A percentile compares a stretch with the other conserved stretches of the same genome.
phyloP scores from a whole-genome alignment of 345 rosid species.

The Erysimum cheiranthoides region DNA sequence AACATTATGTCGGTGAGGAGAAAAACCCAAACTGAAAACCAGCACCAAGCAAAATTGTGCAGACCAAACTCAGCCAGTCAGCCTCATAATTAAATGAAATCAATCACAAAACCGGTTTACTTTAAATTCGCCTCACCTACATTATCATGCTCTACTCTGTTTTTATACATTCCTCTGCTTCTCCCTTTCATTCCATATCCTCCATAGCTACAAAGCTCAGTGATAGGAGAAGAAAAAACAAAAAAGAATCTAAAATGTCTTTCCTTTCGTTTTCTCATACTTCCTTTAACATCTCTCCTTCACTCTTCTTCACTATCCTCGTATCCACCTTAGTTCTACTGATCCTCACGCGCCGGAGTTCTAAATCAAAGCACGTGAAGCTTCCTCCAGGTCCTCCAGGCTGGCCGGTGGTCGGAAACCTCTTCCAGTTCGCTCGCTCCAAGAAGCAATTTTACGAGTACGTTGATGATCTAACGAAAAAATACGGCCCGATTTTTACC shows the following conservation, averaged over 20 bases:
- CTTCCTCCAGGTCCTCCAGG: constrained; percentile 95
- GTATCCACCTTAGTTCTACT: constrained; percentile 47
- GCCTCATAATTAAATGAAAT: constrained; percentile 26
- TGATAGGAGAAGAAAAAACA: neutral
- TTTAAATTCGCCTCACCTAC: constrained; percentile 39
- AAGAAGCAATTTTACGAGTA: constrained; percentile 74
- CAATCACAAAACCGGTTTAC: constrained; percentile 11
- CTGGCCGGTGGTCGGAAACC: constrained; percentile 92
- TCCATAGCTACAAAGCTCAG: constrained; percentile 25
- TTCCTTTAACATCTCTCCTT: constrained; percentile 23
- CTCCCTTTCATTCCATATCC: constrained; percentile 22
- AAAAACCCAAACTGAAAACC: too few relatives aligned
- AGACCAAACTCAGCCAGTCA: constrained; percentile 33
- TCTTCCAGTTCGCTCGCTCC: constrained; percentile 77
- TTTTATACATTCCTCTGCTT: constrained; percentile 32
- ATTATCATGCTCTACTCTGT: constrained; percentile 43
- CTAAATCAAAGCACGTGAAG: constrained; percentile 46
- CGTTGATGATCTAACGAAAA: constrained; percentile 52
- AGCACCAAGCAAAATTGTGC: too few relatives aligned
- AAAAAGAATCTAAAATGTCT: constrained; percentile 37
- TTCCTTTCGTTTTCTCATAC: constrained; percentile 8
- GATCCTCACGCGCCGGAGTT: constrained; percentile 42
- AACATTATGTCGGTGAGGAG: neutral
- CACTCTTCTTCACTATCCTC: constrained; percentile 34
- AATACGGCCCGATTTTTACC: constrained; percentile 76